Percentiles rank a stretch among this genome's conserved stretches.
Evolutionary conservation across 164 flowering plant species (phyloP).

Genomic region (Buxus sempervirens): DNA sequence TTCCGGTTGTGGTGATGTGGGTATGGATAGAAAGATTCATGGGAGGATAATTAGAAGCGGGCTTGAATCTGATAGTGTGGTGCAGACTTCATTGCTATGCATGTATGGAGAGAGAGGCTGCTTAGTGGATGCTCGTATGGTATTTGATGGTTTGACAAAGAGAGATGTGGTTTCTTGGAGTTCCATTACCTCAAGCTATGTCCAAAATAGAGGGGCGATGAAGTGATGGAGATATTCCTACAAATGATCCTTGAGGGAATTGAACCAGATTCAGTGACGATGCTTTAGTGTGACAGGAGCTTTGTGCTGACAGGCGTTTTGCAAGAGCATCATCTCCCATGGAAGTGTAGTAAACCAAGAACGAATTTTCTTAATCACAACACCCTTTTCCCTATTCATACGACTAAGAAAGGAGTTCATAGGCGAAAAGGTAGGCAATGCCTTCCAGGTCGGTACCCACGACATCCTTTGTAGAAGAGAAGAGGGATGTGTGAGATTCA

Average conservation of each 20-base stretch:
- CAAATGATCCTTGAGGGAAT: constrained; percentile 46
- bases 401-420: too few relatives aligned
- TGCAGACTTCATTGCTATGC: constrained; percentile 54
- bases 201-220: constrained; percentile 38
- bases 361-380: too few relatives aligned
- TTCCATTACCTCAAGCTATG: constrained; percentile 43
- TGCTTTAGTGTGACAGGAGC: constrained; percentile 64
- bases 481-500: too few relatives aligned
- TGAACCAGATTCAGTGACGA: constrained; percentile 48
- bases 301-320: constrained; percentile 48
- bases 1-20: constrained; percentile 44
- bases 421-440: too few relatives aligned
- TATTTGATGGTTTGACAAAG: constrained; percentile 56
- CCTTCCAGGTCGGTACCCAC: too few relatives aligned
- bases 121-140: constrained; percentile 37
- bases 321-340: constrained; percentile 33
- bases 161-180: constrained; percentile 83
- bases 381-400: too few relatives aligned
- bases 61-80: constrained; percentile 50
- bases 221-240: constrained; percentile 48
- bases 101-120: constrained; percentile 64
- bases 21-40: constrained; percentile 51
- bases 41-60: constrained; percentile 60
- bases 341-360: too few relatives aligned
- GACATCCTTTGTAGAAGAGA: too few relatives aligned